Evolutionary conservation across 305 asterid species (phyloP).

Genomic region (Striga hermonthica): DNA sequence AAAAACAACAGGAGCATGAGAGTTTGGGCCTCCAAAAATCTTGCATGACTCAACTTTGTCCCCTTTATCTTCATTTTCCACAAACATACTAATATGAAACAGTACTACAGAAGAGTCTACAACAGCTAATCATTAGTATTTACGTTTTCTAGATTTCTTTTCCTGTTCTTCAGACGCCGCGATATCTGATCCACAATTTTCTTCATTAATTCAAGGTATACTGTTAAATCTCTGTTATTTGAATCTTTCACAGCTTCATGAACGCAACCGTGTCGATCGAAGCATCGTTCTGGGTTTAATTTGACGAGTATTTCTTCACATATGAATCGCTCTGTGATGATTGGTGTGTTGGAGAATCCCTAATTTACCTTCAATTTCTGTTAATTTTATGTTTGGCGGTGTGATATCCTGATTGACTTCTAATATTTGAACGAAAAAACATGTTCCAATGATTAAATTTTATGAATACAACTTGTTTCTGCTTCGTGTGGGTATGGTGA

Average conservation of each 20-base stretch:
- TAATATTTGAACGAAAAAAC: not conserved
- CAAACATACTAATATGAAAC: not conserved
- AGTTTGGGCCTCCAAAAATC: constrained; percentile 22
- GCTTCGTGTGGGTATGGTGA: constrained; percentile 17
- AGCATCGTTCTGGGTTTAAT: constrained; percentile 2
- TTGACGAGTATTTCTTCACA: constrained; percentile 9
- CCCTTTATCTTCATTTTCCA: not conserved
- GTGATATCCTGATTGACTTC: constrained; percentile 2
- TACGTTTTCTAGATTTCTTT: constrained; percentile 13
- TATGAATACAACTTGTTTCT: not conserved
- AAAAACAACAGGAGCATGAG: not conserved
- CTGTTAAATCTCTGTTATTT: not conserved
- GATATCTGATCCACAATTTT: constrained; percentile 7
- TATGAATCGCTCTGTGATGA: constrained; percentile 26
- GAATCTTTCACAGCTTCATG: not conserved
- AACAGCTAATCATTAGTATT: constrained; percentile 27
- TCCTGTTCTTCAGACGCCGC: constrained; percentile 8
- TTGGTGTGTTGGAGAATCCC: constrained; percentile 33
- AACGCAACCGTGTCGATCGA: not conserved
- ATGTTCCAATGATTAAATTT: not conserved
- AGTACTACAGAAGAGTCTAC: not conserved
- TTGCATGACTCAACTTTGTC: not conserved
- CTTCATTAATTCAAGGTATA: constrained; percentile 25
- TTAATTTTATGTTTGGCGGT: not conserved
- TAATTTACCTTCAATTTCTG: constrained; percentile 24